Base-by-base conservation (phyloP, 805 yeast species). In the Wickerhamiella alocasiicola region DNA sequence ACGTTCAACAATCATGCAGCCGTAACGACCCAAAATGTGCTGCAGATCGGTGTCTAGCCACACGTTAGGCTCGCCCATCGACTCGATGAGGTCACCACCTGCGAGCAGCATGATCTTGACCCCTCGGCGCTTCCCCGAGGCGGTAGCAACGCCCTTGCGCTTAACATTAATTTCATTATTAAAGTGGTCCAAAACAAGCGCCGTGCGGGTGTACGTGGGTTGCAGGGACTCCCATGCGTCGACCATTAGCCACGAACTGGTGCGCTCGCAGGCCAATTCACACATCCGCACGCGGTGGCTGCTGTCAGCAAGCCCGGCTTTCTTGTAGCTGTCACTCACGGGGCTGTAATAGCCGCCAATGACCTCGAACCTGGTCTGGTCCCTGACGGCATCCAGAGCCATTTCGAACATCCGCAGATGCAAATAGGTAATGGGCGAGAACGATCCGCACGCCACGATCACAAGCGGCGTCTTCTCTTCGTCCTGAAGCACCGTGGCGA, bases 1-100 rank as follows among this genome's bases (percentile, higher is more conserved):
- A 51, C 98, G 71, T 65, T 91, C 98, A 17, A 91, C 95, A 37
- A 91, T 91, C 47, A 91, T 65, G 64, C 98, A 91, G 2, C 98
- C 98, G 60, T 91, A 91, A 46, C 81, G 78, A 20, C 98, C 98
- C 50, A 91, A 68, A 35, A 91, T 91, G 58, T 91, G 98, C 54
- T 85, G 94, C 53, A 91, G 67, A 61, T 91, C 98, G 44, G 72
- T 79, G 58, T 88, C 97, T 1, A 94, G 94, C 98, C 98, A 91
- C 28, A 91, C 98, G 54, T 88, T 91, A 17, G 98, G 97, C 61
- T 91, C 98, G n/a, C 98, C 98, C 97, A 91, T 91, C 32, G 93
- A 78, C 60, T 91, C 98, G 41, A 91, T 91, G 51, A 91, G 70
- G 61, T 91, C 98, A 31, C 98, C 98, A 39, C 98, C 98, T 0